These are phyloP conservation scores for Penicillium macrosclerotiorum DNA, from an alignment of 495 filamentous ascomycete species.

Conservation along the genomic window DNA sequence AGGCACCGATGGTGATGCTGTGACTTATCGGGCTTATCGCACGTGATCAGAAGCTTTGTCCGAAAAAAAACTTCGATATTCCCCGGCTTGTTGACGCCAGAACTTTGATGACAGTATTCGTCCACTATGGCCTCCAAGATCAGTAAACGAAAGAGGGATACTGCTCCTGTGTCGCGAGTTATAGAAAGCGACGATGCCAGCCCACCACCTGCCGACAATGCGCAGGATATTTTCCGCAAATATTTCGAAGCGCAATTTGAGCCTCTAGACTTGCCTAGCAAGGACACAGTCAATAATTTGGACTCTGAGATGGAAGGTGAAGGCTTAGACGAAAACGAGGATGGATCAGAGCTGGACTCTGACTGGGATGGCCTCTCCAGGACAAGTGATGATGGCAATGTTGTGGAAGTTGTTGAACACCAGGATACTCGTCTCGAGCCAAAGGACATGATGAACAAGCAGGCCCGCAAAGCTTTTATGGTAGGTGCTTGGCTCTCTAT, in stretches of 20 bases:
- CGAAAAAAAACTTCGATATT: conserved; percentile 20
- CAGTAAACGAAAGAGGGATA: conserved; percentile 41
- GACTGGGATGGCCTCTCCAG: conserved; percentile 70
- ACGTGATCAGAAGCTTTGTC: conserved; percentile 32
- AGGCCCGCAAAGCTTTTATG: conserved; percentile 76
- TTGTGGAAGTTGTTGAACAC: conserved; percentile 68
- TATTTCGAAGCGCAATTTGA: conserved; percentile 88
- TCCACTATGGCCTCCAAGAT: conserved; percentile 22
- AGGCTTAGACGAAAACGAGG: conserved; percentile 33
- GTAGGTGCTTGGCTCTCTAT: conserved; percentile 39
- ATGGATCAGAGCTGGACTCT: conserved; percentile 17
- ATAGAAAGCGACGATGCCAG: conserved; percentile 18
- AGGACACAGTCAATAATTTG: conserved; percentile 5
- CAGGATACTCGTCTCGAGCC: conserved; percentile 32
- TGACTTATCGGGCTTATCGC: conserved; percentile 42
- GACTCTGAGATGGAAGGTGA: conserved; percentile 23
- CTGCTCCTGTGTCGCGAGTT: conserved; percentile 30
- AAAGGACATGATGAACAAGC: conserved; percentile 52
- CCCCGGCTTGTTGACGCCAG: not conserved
- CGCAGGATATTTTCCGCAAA: conserved; percentile 63
- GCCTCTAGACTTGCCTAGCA: conserved; percentile 52
- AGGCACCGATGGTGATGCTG: too few species aligned
- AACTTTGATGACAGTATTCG: not conserved
- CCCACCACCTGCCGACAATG: conserved; percentile 21
- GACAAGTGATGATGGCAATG: conserved; percentile 29